phyloP scores from a whole-genome alignment of 1,284 basidiomycete species.

The Cerioporus squamosus region DNA sequence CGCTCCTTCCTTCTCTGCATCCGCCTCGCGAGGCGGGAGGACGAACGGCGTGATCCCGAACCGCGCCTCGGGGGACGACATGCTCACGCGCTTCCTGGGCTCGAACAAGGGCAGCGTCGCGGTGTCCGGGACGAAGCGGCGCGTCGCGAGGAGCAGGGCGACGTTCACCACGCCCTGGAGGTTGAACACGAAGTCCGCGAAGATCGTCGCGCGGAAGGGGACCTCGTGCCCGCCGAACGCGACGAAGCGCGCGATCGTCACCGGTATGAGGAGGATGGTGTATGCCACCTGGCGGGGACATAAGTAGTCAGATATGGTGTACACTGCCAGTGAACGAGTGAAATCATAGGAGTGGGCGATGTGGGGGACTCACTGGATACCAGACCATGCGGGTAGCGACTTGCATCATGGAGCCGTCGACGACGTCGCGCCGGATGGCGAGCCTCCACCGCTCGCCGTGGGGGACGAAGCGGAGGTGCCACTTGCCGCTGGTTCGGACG shows the following conservation, averaged over 20 bases:
- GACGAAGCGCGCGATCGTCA: constrained; percentile 41
- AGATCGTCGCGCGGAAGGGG: constrained; percentile 36
- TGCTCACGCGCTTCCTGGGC: constrained; percentile 32
- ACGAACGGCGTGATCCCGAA: constrained; percentile 40
- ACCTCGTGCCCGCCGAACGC: constrained; percentile 35
- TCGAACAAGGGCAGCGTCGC: constrained; percentile 32
- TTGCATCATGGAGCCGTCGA: constrained; percentile 40
- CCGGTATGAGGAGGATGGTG: constrained; percentile 40
- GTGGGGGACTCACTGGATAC: constrained; percentile 26
- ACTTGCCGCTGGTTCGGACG: constrained; percentile 32
- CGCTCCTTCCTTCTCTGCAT: too few species aligned
- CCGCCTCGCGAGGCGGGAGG: constrained; percentile 15
- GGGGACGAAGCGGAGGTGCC: constrained; percentile 39
- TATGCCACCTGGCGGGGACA: constrained; percentile 36
- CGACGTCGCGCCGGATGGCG: constrained; percentile 38
- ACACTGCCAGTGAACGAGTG: too few species aligned
- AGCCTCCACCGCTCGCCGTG: constrained; percentile 40
- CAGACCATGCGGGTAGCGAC: constrained; percentile 41
- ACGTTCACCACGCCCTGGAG: constrained; percentile 42
- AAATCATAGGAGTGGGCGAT: too few species aligned
- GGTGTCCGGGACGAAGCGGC: constrained; percentile 34
- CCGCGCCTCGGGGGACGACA: constrained; percentile 24
- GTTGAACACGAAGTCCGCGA: constrained; percentile 43
- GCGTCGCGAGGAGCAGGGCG: constrained; percentile 35
- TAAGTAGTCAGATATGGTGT: too few species aligned